phyloP scores from a whole-genome alignment of 163 green algal genomes.

The Chlamydomonas reinhardtii region DNA sequence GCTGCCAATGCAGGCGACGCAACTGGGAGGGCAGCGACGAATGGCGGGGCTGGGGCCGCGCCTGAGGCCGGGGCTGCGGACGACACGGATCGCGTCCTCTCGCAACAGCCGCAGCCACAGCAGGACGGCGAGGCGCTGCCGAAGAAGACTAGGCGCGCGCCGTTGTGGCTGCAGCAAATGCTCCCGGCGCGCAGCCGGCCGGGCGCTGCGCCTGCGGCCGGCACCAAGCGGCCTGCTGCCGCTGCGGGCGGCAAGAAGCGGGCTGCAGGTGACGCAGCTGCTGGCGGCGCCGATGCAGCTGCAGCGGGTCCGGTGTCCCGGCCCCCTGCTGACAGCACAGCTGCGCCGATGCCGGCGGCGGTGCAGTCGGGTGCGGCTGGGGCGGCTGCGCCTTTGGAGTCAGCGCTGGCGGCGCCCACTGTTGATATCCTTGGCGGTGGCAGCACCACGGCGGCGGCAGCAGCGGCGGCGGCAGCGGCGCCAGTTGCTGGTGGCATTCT shows the following conservation, averaged over 20 bases:
- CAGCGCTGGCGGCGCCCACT: no score
- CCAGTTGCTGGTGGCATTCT: neutral
- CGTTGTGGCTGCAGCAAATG: constrained; percentile 18
- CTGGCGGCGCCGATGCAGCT: neutral
- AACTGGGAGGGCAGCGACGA: neutral
- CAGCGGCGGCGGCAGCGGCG: neutral
- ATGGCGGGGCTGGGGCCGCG: no score
- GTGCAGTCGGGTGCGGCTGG: no score
- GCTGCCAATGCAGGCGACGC: neutral
- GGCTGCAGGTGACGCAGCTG: no score
- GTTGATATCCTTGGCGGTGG: neutral
- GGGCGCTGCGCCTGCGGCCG: neutral
- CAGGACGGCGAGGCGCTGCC: neutral
- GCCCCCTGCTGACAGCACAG: neutral
- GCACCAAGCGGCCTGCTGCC: neutral
- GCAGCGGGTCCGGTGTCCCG: no score
- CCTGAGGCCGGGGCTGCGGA: neutral
- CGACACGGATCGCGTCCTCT: no score
- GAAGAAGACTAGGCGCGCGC: neutral
- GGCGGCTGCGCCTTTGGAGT: no score
- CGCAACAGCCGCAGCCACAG: neutral
- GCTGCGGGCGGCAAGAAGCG: neutral
- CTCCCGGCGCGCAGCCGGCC: neutral
- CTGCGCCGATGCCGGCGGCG: no score
- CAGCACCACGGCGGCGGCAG: neutral